Evolutionary conservation across 2,329 filamentous ascomycete species (phyloP), one percentile per base, ranked within the genome.

Genomic region (Chaetoscypha palmicola): DNA sequence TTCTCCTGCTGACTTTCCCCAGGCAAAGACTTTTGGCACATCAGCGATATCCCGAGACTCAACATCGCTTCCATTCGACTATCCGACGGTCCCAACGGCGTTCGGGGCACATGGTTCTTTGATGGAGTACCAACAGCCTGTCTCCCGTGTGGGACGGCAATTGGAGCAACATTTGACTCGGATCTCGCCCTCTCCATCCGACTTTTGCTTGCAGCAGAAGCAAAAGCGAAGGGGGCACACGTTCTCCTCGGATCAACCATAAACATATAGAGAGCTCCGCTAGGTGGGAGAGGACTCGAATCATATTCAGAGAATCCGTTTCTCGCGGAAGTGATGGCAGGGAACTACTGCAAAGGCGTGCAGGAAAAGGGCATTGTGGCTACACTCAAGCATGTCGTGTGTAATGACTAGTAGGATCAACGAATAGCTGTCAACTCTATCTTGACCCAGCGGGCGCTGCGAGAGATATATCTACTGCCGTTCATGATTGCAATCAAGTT

Each of bases 281-380:
- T 58, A 10, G 56, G 54, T 16, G 58, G 58, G 28, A 51, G 58
- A 24, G 58, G 57, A 42, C 58, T 59, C 41, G 58, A 61, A 47
- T 51, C 56, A 16, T 61, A 60, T 48, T 58, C 56, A 11, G 58
- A 61, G 40, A 58, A 61, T 44, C 57, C 58, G 37, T 53, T 60
- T 22, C 51, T 60, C 38, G 53, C 53, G 42, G 57, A 58, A 20
- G 53, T 53, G 37, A 45, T 62, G 26, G 59, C 58, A 3, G 52
- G 53, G 21, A 46, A 48, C 22, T 58, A 58, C 40, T 54, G 60
- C 24, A 58, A 55, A 39, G 58, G 58, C 7, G 9, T 46, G 17
- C 43, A 41, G 20, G 16, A 12, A 3, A 32, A 36, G 17, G 19
- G 32, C 8, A 33, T 46, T 2, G 43, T 17, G 3, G 43, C 43